Conservation (phyloP, 1,284 basidiomycete species). For the Boletellus sp. region DNA sequence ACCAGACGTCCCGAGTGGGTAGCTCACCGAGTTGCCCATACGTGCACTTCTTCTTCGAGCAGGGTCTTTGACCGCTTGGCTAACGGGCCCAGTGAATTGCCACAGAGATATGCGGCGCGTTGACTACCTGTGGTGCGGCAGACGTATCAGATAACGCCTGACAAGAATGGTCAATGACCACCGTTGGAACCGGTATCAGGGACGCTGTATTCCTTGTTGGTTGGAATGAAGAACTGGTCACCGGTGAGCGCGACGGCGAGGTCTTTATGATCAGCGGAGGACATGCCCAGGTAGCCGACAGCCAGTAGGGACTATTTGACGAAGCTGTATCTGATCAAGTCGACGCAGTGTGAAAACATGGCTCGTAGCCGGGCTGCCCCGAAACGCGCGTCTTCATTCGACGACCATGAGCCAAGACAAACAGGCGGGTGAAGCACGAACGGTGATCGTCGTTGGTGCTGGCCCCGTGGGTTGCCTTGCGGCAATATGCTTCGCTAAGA, state of each 20-base stretch:
- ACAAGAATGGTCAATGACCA: slow-evolving; percentile 17
- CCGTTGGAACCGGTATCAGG: slow-evolving; percentile 39
- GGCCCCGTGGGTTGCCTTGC: slow-evolving; percentile 94
- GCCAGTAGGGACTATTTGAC: background rate
- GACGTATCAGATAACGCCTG: background rate
- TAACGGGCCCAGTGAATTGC: slow-evolving; percentile 90
- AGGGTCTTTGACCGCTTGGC: slow-evolving; percentile 70
- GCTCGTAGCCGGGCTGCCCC: background rate
- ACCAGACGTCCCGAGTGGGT: slow-evolving; percentile 5
- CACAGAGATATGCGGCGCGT: slow-evolving; percentile 85
- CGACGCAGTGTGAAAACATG: background rate
- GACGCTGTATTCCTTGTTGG: slow-evolving; percentile 53
- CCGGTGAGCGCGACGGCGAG: slow-evolving; percentile 39
- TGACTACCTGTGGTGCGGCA: slow-evolving; percentile 41
- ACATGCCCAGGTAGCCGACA: slow-evolving; percentile 9
- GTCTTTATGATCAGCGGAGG: slow-evolving; percentile 16
- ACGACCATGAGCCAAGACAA: slow-evolving; percentile 17
- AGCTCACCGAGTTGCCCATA: slow-evolving; percentile 71
- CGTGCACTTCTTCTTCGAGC: slow-evolving; percentile 80
- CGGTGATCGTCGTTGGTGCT: slow-evolving; percentile 72
- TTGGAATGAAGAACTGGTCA: slow-evolving; percentile 61
- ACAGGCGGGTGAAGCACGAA: slow-evolving; percentile 31
- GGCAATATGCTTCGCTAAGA: slow-evolving; percentile 81
- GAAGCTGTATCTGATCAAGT: background rate
- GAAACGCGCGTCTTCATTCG: background rate